Evolutionary conservation across 2,329 filamentous ascomycete genomes (phyloP).

Genomic region (Dryadomyces quercus-mongolicae): DNA sequence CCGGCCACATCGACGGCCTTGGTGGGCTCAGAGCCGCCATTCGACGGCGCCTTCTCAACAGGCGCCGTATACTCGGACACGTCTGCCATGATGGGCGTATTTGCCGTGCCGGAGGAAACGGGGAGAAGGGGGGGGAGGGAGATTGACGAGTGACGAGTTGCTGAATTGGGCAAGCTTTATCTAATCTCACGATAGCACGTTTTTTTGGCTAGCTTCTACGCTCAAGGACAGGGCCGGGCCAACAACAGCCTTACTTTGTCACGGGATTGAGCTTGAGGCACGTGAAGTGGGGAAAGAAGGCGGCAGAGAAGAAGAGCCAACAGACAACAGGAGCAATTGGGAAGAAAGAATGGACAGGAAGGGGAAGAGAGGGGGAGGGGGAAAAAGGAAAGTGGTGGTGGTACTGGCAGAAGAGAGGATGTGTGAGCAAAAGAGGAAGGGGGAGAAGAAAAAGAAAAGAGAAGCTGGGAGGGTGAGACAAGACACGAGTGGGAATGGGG

Average conservation of each 20-base stretch:
- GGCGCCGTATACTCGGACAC: background rate
- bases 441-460: background rate
- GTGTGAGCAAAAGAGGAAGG: background rate
- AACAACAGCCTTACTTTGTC: background rate
- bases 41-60: background rate
- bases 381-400: no score
- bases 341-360: no score
- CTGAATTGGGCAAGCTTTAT: background rate
- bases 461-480: background rate
- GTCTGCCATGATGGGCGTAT: background rate
- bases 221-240: background rate
- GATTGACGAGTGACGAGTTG: background rate
- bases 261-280: background rate
- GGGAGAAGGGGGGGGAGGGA: no score
- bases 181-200: background rate
- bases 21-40: no score
- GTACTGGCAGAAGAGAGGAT: background rate
- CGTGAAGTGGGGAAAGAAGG: background rate
- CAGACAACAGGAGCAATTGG: background rate
- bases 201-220: background rate
- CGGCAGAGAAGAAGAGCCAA: background rate
- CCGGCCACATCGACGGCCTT: background rate
- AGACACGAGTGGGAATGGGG: background rate
- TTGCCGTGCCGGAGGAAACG: no score
- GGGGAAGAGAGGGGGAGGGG: background rate